Base-by-base conservation (phyloP, 2,329 filamentous ascomycete genomes). In the Exophiala oligosperma region DNA sequence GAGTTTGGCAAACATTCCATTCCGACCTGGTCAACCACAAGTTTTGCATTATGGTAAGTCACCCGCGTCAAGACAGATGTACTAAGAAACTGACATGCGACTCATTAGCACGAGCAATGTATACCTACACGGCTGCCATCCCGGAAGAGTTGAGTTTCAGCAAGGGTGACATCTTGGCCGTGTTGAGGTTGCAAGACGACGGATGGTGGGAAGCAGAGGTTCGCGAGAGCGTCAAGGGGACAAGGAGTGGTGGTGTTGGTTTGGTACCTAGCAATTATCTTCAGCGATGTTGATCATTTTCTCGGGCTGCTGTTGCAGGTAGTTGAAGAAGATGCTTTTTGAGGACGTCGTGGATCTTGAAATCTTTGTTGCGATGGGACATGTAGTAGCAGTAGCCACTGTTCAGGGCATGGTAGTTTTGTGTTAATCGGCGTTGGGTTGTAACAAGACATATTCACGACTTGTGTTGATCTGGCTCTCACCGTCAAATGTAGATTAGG, bases 171-270 rank as follows among this genome's bases (percentile, higher is more conserved):
- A 86, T 93, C 59, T 80, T 99, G 12, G 91, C 93, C 1, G 87
- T 99, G 12, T 79, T 97, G 48, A 84, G 92, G 60, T 85, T 96
- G 69, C 94, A 99, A 75, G 94, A 99, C 72, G 94, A 99, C 71
- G 94, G 94, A 21, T 99, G 94, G 94, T 99, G 95, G 66, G 94
- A 99, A 77, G 95, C 95, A 11, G 93, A 97, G 73, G 85, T 97
- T 41, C 90, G 92, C 47, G 87, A 87, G 21, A 81, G 79, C 67
- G 46, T 49, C 17, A 76, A 76, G 41, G 79, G 79, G 7, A 72
- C 76, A 41, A 72, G 70, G n/a, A 71, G 68, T 55, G 85, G 85
- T 32, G 73, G 69, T 50, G 73, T 81, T 14, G 85, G 85, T 24
- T 74, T 88, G 65, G 85, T 88, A 52, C 85, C 85, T 2, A 86